Conservation (phyloP, 306 rosid genomes). For the Vigna radiata region DNA sequence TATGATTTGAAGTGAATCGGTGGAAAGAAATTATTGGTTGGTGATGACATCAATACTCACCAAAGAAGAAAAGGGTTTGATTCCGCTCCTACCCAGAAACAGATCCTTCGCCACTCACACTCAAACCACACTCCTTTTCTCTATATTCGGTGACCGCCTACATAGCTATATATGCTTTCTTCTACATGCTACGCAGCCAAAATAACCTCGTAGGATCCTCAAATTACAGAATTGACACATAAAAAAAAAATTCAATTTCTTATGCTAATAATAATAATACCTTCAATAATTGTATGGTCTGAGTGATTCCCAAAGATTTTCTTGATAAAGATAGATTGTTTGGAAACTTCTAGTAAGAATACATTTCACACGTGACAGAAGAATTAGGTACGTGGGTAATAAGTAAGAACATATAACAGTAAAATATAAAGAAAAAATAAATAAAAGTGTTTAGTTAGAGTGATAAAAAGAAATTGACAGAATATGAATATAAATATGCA, state of each 20-base stretch:
- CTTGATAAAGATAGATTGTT: too few species aligned
- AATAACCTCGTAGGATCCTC: not conserved
- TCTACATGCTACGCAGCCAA: constrained; percentile 1
- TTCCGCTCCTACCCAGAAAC: not conserved
- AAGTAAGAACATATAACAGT: too few species aligned
- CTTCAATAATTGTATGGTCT: too few species aligned
- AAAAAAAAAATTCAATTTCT: not conserved
- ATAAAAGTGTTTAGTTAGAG: too few species aligned
- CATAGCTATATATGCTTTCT: not conserved
- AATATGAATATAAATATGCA: too few species aligned
- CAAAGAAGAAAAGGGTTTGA: constrained; percentile 5
- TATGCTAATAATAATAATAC: too few species aligned
- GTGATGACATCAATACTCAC: constrained; percentile 24
- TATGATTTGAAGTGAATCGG: not conserved
- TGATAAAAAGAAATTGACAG: too few species aligned
- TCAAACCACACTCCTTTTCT: constrained; percentile 12
- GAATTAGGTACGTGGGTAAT: too few species aligned
- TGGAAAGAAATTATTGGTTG: not conserved
- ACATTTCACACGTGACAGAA: too few species aligned
- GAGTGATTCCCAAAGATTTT: too few species aligned
- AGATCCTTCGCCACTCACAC: constrained; percentile 4
- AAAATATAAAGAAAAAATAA: too few species aligned
- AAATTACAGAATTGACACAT: constrained; percentile 20
- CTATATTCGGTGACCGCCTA: not conserved
- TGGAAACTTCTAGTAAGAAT: too few species aligned